Evolutionary conservation across 108 stramenopile species (phyloP), one percentile per base, ranked within the genome.

Genomic region (Skeletonema costatum): DNA sequence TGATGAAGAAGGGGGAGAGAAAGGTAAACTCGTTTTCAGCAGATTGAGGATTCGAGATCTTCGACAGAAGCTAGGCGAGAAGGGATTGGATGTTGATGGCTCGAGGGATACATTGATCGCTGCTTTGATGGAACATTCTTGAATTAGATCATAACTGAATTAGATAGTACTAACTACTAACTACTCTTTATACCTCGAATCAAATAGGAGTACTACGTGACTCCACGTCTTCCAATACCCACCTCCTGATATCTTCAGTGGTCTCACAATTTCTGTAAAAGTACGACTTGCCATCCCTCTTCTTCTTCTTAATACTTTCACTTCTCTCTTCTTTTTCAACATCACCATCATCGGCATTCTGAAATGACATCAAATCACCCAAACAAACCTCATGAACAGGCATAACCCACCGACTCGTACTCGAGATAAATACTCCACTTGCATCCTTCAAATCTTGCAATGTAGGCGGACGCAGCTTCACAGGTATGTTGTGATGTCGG

Each of bases 401-500:
- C 80, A 81, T 81, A 14, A 81, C 80, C 61, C 46, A 53, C 42
- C 80, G 35, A 71, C 70, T 76, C n/a, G 80, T 81, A 56, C 75
- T 76, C 59, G 80, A 59, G 51, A 81, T 70, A 39, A 81, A 81
- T 13, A 76, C 80, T 31, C 80, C 80, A 64, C 72, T 65, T 32
- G 80, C 80, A 21, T 32, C 10, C 31, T 65, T 59, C 59, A 81
- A 71, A 67, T 81, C 80, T 8, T 76, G 13, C 36, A 76, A 44
- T 12, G 71, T 81, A n/a, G 80, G 80, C 32, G 80, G 75, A 11
- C 80, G 80, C 10, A 81, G 61, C 51, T 81, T 62, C 13, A 81
- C 72, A 2, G 21, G 36, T 38, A 76, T 81, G 1, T 62, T 48
- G 17, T 76, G 50, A 19, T 44, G 4, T 1, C 46, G 48, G 59